Conservation (phyloP, 2,329 filamentous ascomycete species). For the Delphinella strobiligena region DNA sequence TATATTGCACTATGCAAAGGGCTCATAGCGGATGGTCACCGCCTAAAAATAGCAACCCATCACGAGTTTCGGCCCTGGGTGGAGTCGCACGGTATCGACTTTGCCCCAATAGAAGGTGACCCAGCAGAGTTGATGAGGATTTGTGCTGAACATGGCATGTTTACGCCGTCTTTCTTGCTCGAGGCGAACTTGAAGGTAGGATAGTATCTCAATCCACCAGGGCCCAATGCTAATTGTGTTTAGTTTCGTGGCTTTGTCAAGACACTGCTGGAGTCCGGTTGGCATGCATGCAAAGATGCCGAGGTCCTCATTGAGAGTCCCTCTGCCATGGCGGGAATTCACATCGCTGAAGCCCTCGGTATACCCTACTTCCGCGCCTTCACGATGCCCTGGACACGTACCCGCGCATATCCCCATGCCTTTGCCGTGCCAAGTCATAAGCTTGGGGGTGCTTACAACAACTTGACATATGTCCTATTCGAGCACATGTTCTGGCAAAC, state of each 20-base stretch:
- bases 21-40: slow-evolving; percentile 76
- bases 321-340: slow-evolving; percentile 93
- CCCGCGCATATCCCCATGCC: slow-evolving; percentile 88
- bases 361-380: slow-evolving; percentile 97
- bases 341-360: slow-evolving; percentile 83
- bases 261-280: slow-evolving; percentile 70
- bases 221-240: not conserved
- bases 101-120: slow-evolving; percentile 77
- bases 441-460: slow-evolving; percentile 91
- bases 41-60: slow-evolving; percentile 80
- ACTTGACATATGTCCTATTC: slow-evolving; percentile 90
- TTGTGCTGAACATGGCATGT: slow-evolving; percentile 95
- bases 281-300: slow-evolving; percentile 69
- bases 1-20: slow-evolving; percentile 95
- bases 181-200: slow-evolving; percentile 62
- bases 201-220: not conserved
- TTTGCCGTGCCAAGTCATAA: slow-evolving; percentile 89
- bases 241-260: slow-evolving; percentile 88
- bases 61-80: slow-evolving; percentile 83
- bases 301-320: slow-evolving; percentile 92
- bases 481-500: slow-evolving; percentile 96
- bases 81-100: slow-evolving; percentile 85
- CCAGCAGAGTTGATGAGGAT: slow-evolving; percentile 90
- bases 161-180: slow-evolving; percentile 79
- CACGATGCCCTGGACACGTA: slow-evolving; percentile 97